Conservation (phyloP, 1,139 yeast genomes). For the Pichia sp. region DNA sequence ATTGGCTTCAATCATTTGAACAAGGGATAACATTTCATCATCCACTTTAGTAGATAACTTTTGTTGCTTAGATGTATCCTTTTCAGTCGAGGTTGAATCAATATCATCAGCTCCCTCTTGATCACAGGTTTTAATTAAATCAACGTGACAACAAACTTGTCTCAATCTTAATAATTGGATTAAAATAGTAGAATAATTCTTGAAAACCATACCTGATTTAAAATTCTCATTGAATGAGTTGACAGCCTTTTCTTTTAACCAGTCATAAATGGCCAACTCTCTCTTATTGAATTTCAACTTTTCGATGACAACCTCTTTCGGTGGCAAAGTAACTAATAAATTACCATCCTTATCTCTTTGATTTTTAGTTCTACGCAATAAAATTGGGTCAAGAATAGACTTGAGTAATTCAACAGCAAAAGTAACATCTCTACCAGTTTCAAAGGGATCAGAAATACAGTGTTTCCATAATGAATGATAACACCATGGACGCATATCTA, state of each 20-base stretch:
- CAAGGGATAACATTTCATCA: constrained; percentile 29
- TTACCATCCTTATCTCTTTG: constrained; percentile 78
- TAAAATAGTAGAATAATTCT: constrained; percentile 73
- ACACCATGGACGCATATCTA: constrained; percentile 86
- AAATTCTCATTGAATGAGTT: constrained; percentile 63
- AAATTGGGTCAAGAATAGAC: constrained; percentile 79
- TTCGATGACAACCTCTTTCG: constrained; percentile 70
- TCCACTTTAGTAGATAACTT: constrained; percentile 21
- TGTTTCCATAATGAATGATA: constrained; percentile 87
- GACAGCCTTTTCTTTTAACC: constrained; percentile 70
- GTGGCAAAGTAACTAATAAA: constrained; percentile 74
- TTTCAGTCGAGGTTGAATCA: constrained; percentile 11
- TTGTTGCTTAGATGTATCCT: constrained; percentile 7
- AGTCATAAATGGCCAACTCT: constrained; percentile 67
- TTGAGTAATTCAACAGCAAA: constrained; percentile 82
- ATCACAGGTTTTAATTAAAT: constrained; percentile 48
- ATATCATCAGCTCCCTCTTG: constrained; percentile 32
- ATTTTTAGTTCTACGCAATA: constrained; percentile 81
- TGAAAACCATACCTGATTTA: constrained; percentile 65
- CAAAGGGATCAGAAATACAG: constrained; percentile 83
- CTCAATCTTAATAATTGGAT: constrained; percentile 82
- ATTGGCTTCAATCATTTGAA: constrained; percentile 26
- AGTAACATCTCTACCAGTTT: constrained; percentile 59
- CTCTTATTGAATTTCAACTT: constrained; percentile 61
- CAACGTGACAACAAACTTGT: constrained; percentile 87